Conservation (phyloP, 306 rosid species). For the Trifolium dubium region DNA sequence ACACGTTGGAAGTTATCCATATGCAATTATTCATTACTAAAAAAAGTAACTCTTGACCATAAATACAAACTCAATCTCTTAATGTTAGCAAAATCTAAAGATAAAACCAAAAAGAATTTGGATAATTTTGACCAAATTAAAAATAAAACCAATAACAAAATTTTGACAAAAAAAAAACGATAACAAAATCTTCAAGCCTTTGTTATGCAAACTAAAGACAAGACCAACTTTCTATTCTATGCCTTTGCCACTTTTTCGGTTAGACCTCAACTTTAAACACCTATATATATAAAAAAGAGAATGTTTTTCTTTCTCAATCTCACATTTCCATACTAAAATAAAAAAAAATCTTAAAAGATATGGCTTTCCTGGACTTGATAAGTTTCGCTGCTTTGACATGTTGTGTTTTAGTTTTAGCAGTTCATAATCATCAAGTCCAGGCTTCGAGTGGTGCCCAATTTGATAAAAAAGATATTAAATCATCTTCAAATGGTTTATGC, state of each 20-base stretch:
- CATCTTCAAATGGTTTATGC: conserved; percentile 55
- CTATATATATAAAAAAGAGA: conserved; percentile 13
- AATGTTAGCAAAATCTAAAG: conserved; percentile 4
- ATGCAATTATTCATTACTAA: background rate
- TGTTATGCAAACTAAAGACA: background rate
- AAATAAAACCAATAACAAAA: too few species aligned
- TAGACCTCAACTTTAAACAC: background rate
- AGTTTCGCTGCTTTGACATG: conserved; percentile 29
- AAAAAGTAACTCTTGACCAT: background rate
- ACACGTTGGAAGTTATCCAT: background rate
- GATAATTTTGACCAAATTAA: too few species aligned
- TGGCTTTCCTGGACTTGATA: conserved; percentile 38
- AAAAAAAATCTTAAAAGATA: background rate
- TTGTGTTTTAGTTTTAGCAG: conserved; percentile 37
- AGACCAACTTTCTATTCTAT: background rate
- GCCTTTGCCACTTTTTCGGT: conserved; percentile 1
- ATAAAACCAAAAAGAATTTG: background rate
- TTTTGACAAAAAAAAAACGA: background rate
- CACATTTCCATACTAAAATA: background rate
- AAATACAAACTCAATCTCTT: background rate
- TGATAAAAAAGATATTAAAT: background rate
- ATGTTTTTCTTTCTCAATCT: background rate
- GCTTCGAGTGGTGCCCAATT: conserved; percentile 34
- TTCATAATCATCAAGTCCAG: conserved; percentile 37
- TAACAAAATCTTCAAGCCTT: background rate